Evolutionary conservation across 148 eudicot genomes (phyloP), one percentile per base, ranked within the genome.

Genomic region (Chenopodium album): DNA sequence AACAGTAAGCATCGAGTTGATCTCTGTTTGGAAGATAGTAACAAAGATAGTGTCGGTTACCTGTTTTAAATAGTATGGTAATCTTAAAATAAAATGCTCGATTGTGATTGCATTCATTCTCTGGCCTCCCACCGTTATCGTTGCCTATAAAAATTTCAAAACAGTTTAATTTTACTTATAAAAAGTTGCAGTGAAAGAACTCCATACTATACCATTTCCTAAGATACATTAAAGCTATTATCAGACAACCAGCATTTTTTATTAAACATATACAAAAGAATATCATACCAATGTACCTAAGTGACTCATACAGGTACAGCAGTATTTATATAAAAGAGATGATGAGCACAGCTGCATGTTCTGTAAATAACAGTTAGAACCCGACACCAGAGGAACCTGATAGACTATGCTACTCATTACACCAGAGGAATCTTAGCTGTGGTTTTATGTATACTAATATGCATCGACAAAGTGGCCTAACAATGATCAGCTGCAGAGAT

Each of bases 81-180:
- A 84, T 82, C 97, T 88, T 84, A 91, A 79, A 77, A 93, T 89
- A 66, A 91, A 91, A 84, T 93, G 97, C 86, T 92, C 97, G 11
- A 93, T 93, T 56, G 89, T 89, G 62, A 93, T 81, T 76, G 97
- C 93, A 83, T 89, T 90, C 79, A 91, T 77, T 75, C 85, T 71
- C 69, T 93, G 89, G 17, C 97, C 91, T 16, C 93, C 97, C 41
- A 89, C 97, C 37, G 41, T 86, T 71, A 93, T 86, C 41, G 92
- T 89, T 67, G 90, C 94, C 94, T 91, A 89, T 32, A 48, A 56
- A 52, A 74, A 78, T 91, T 89, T 32, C 56, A 56, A 52, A 74
- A 77, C 14, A 67, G 65, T 7, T 26, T 9, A 10, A 52, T 37
- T 48, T 67, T 48, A 46, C 22, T 48, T 2, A 80, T 29, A 47